Evolutionary conservation across 768 basidiomycete species (phyloP), one percentile per base, ranked within the genome.

Genomic region (Lactifluus hygrophoroides): DNA sequence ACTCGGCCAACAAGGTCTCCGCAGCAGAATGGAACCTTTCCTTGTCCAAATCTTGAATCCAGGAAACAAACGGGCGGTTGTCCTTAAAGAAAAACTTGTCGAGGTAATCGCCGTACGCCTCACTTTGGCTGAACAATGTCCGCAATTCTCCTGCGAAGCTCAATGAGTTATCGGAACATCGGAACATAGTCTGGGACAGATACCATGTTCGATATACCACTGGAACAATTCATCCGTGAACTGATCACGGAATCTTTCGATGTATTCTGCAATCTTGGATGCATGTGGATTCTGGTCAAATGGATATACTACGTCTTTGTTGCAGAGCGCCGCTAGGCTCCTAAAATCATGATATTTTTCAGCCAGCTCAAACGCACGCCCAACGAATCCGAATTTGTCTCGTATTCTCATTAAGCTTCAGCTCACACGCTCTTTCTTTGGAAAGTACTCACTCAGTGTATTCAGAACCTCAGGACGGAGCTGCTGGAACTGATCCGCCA

Each of bases 181-280:
- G 38, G 35, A 42, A 19, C 40, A 50, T 19, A 23, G 19, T 38
- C 23, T 47, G 30, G 23, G 53, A 23, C 9, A 68, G 79, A 44
- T 56, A 88, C 91, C 90, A 63, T 94, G 85, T 64, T 92, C 88
- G 50, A 95, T 88, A 69, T 91, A 95, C 89, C 89, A 96, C 66
- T 83, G 81, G 67, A 90, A 94, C n/a, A 96, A 76, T 66, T 91
- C 86, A n/a, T 78, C 83, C 0, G 93, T 87, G 63, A 97, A 98
- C 13, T 82, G 83, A 34, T 91, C 84, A 50, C 85, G 82, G 72
- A 87, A 95, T 65, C 77, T 78, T 45, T 87, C 79, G 57, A 94
- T 81, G 70, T 93, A 96, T 5, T 70, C 68, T 65, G 85, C 80
- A 17, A 93, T 85, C 19, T 83, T 76, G 25, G 72, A 67, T 1